Conservation (phyloP, 225 moss, liverwort and hornwort species). For the Asterella californica region DNA sequence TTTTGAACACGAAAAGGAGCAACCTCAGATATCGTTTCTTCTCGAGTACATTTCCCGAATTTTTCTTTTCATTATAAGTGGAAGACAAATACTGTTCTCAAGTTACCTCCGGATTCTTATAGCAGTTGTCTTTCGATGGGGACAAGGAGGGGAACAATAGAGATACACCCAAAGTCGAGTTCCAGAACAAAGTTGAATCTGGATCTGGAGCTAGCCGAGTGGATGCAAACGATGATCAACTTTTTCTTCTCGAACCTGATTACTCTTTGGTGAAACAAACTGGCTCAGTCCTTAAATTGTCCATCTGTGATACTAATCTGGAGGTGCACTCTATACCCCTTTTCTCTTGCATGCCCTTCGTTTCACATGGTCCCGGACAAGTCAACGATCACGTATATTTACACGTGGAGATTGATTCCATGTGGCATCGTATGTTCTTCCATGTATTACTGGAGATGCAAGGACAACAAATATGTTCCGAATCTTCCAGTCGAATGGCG, state of each 20-base stretch:
- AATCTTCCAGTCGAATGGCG: too few species aligned
- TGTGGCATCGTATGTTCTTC: too few species aligned
- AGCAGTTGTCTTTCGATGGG: not conserved
- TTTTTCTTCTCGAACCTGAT: not conserved
- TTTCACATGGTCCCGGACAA: not conserved
- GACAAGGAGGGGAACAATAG: not conserved
- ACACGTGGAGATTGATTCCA: too few species aligned
- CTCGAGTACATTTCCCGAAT: not conserved
- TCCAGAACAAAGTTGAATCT: not conserved
- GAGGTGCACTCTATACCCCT: not conserved
- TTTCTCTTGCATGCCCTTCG: not conserved
- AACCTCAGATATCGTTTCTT: too few species aligned
- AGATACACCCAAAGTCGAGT: not conserved
- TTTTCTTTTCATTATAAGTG: not conserved
- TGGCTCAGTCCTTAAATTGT: not conserved
- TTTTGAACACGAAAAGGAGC: not conserved
- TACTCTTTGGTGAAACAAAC: not conserved
- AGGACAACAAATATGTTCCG: too few species aligned
- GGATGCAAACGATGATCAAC: not conserved
- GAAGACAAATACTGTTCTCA: too few species aligned
- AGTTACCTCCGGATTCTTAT: too few species aligned
- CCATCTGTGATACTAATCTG: not conserved
- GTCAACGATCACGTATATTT: too few species aligned
- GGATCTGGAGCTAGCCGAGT: not conserved
- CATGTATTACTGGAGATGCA: too few species aligned